Conservation (phyloP, 2,329 filamentous ascomycete genomes). For the Cordyceps cateniannulata region DNA sequence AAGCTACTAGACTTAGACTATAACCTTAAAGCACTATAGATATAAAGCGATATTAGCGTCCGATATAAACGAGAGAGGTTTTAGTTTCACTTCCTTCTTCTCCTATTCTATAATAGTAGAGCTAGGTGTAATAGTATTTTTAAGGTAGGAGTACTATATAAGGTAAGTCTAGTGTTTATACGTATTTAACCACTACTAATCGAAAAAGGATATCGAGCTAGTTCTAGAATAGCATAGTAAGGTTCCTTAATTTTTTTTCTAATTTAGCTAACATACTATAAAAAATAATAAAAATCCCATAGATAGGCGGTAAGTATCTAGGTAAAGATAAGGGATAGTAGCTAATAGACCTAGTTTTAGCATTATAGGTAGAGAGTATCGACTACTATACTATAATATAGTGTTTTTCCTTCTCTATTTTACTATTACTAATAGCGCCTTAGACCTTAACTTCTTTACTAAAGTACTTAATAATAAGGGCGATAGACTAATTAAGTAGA, state of each 20-base stretch:
- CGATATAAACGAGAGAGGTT: background rate
- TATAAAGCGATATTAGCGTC: background rate
- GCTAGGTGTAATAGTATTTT: background rate
- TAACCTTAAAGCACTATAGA: constrained; percentile 1
- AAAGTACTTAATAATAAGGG: background rate
- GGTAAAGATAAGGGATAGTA: background rate
- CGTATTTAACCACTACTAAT: background rate
- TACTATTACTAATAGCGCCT: constrained; percentile 5
- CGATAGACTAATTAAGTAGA: constrained; percentile 1
- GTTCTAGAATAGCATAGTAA: background rate
- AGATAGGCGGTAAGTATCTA: background rate
- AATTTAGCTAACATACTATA: background rate
- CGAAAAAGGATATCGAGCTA: background rate
- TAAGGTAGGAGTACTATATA: background rate
- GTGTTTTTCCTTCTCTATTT: constrained; percentile 5
- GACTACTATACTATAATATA: background rate
- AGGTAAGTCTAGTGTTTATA: background rate
- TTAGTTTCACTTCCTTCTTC: background rate
- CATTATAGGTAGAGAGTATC: background rate
- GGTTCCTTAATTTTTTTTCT: background rate
- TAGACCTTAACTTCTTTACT: constrained; percentile 1
- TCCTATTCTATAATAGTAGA: background rate
- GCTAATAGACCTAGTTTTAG: background rate
- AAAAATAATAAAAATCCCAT: background rate
- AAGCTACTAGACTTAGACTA: background rate